phyloP scores from a whole-genome alignment of 2,329 filamentous ascomycete species.

The Botrytis fragariae region DNA sequence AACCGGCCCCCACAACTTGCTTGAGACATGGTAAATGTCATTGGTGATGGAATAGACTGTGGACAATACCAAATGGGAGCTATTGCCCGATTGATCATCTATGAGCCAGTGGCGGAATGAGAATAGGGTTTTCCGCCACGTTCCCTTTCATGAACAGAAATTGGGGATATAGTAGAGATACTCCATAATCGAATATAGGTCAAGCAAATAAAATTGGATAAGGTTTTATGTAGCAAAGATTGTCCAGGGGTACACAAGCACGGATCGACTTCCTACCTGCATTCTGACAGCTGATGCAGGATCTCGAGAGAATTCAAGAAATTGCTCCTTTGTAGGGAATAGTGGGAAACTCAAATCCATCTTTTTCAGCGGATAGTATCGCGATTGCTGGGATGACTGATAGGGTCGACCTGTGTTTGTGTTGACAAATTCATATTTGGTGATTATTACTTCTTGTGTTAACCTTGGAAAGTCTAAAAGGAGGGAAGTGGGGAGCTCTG shows the following conservation, averaged over 20 bases:
- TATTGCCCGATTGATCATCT: neutral
- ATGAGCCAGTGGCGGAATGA: neutral
- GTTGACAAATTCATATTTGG: neutral
- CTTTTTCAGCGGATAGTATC: neutral
- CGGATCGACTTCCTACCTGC: neutral
- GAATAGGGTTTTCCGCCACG: neutral
- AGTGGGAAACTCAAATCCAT: neutral
- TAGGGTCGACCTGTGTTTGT: neutral
- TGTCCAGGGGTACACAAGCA: neutral
- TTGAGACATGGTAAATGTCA: neutral
- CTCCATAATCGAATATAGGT: neutral
- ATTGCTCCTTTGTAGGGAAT: neutral
- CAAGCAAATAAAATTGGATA: neutral
- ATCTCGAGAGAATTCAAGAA: neutral
- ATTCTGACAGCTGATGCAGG: neutral
- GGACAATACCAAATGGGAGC: neutral
- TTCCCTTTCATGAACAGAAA: neutral
- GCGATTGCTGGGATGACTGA: neutral
- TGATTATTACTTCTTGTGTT: neutral
- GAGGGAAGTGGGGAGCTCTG: neutral
- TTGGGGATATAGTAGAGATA: neutral
- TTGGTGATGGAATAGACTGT: neutral
- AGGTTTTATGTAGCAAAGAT: neutral
- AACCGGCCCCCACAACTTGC: neutral
- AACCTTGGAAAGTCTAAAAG: neutral